Percentiles rank a stretch among this genome's conserved stretches.
Conservation (phyloP, 2,329 filamentous ascomycete species). For the Talaromyces atroroseus region DNA sequence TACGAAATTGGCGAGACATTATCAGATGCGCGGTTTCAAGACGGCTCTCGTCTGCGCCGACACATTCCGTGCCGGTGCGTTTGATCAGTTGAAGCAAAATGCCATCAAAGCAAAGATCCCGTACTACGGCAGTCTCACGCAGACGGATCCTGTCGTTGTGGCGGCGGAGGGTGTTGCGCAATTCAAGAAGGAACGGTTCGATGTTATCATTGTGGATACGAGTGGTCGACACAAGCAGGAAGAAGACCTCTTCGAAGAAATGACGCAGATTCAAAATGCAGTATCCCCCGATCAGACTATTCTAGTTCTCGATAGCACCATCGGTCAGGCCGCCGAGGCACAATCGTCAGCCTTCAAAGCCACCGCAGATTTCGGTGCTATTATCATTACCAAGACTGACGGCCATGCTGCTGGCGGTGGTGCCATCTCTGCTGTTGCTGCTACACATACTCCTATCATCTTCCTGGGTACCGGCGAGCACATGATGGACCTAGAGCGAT, state of each 20-base stretch:
- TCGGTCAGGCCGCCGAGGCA: slow-evolving; percentile 90
- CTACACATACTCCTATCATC: slow-evolving; percentile 92
- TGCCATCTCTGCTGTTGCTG: slow-evolving; percentile 94
- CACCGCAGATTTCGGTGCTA: slow-evolving; percentile 91
- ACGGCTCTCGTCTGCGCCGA: slow-evolving; percentile 93
- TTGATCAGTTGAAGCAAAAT: slow-evolving; percentile 98
- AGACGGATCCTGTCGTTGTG: slow-evolving; percentile 91
- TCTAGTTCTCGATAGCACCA: slow-evolving; percentile 94
- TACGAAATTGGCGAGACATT: slow-evolving; percentile 93
- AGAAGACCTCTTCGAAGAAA: slow-evolving; percentile 90
- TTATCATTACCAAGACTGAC: slow-evolving; percentile 98
- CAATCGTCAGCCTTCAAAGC: slow-evolving; percentile 97
- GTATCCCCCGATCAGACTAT: slow-evolving; percentile 94
- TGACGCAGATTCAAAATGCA: slow-evolving; percentile 91
- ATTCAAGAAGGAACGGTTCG: slow-evolving; percentile 98
- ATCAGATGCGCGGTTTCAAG: slow-evolving; percentile 88
- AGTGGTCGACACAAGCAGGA: slow-evolving; percentile 93
- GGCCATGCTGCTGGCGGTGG: slow-evolving; percentile 92
- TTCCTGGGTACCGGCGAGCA: slow-evolving; percentile 98
- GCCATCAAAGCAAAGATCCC: slow-evolving; percentile 98
- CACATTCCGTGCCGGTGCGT: slow-evolving; percentile 96
- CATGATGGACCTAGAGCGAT: slow-evolving; percentile 88
- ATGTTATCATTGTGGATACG: slow-evolving; percentile 98
- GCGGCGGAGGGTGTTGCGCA: slow-evolving; percentile 95
- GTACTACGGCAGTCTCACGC: slow-evolving; percentile 93